These are phyloP conservation scores for Botryotinia globosa DNA, from an alignment of 2,329 filamentous ascomycete genomes.

Conservation along the genomic window DNA sequence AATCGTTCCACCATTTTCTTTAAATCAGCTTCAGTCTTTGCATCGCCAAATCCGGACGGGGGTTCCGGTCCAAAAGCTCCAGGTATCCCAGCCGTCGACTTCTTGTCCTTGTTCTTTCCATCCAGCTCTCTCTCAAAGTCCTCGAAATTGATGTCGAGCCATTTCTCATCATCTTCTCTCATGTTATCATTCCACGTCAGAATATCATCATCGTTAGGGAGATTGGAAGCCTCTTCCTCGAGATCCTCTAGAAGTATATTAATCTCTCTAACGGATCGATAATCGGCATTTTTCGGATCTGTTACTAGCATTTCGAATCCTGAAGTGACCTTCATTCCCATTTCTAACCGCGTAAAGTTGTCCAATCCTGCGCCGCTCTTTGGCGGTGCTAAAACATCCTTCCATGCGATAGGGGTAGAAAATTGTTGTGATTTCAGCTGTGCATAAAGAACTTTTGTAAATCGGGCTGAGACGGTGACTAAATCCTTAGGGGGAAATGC, in stretches of 20 bases:
- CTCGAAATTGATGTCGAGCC: constrained; percentile 87
- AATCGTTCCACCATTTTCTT: constrained; percentile 93
- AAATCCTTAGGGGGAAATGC: constrained; percentile 75
- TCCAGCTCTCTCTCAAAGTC: constrained; percentile 83
- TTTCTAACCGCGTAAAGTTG: constrained; percentile 47
- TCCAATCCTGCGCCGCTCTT: constrained; percentile 37
- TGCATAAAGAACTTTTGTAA: constrained; percentile 87
- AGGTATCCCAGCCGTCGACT: constrained; percentile 23
- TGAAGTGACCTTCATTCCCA: constrained; percentile 85
- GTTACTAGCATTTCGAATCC: constrained; percentile 85
- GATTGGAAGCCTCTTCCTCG: constrained; percentile 36
- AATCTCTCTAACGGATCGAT: constrained; percentile 69
- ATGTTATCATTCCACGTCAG: constrained; percentile 58
- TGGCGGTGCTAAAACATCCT: constrained; percentile 38
- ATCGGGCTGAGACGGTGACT: constrained; percentile 73
- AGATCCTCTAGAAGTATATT: constrained; percentile 73
- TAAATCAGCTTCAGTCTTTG: constrained; percentile 68
- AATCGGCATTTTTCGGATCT: constrained; percentile 66
- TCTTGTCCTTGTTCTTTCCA: constrained; percentile 46
- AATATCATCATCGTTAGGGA: constrained; percentile 77
- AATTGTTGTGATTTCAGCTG: constrained; percentile 88
- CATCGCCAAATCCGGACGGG: constrained; percentile 59
- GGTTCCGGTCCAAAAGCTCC: constrained; percentile 34
- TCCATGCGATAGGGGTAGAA: constrained; percentile 57
- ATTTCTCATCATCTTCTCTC: constrained; percentile 79